Base-by-base conservation (phyloP, 768 basidiomycete species). In the Phaeolepiota aurea region DNA sequence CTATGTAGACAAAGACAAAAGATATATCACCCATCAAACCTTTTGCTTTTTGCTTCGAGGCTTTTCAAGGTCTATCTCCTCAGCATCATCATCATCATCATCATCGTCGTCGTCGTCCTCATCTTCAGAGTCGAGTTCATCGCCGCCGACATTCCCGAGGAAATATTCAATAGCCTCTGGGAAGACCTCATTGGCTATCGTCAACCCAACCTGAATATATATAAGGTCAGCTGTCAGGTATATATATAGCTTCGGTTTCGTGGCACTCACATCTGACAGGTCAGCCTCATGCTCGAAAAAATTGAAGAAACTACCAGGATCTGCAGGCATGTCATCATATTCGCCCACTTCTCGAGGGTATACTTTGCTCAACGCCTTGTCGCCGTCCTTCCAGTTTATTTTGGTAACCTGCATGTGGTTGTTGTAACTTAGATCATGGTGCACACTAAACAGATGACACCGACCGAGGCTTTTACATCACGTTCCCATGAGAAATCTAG, bases 61-160 rank as follows among this genome's bases (percentile, higher is more conserved):
- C 61, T 86, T 83, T 59, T 91, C 88, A 43, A 91, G 64, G 62
- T 91, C 88, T 62, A 91, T 91, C 58, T 90, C 88, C 32, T 81
- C 86, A 33, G 76, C 86, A 16, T 87, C 81, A 18, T 87, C 84
- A 21, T 83, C 81, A 2, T 86, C 82, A 4, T 82, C 79, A 10
- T 82, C 79, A 5, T 76, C 74, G 32, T 80, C 78, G 4, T 82
- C 79, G 10, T 82, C 79, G 4, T 76, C 74, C 32, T 80, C 78
- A 11, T 80, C 80, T 22, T 82, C 80, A 30, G 72, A 74, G 55
- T 84, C 81, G 31, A 71, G 45, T 15, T 80, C 77, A 14, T 77
- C 78, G 4, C 68, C 73, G 4, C 72, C 72, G 14, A 66, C 65
- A 43, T 76, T 72, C 20, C 87, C 87, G 37, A 82, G 65, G 75